Evolutionary conservation across 2,329 filamentous ascomycete genomes (phyloP).

Genomic region (Saccharata proteae): DNA sequence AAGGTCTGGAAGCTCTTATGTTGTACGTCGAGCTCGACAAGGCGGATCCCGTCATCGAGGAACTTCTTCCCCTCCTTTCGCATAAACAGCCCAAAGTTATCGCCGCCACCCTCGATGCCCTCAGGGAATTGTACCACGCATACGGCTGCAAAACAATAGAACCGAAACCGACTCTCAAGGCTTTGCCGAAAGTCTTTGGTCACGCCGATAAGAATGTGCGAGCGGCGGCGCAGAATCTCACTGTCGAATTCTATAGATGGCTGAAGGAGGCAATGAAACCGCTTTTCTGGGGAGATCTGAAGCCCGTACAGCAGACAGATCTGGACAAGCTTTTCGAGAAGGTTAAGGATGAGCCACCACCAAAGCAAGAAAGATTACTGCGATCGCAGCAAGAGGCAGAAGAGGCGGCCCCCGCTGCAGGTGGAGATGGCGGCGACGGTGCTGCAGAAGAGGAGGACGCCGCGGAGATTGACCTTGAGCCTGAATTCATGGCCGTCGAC

Average conservation of each 20-base stretch:
- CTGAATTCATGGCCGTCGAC: slow-evolving; percentile 68
- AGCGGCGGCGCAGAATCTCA: slow-evolving; percentile 80
- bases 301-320: slow-evolving; percentile 89
- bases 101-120: slow-evolving; percentile 58
- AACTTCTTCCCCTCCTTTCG: slow-evolving; percentile 68
- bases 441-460: slow-evolving; percentile 49
- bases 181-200: slow-evolving; percentile 79
- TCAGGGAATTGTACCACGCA: slow-evolving; percentile 79
- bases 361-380: slow-evolving; percentile 82
- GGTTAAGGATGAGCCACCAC: slow-evolving; percentile 71
- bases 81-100: slow-evolving; percentile 90
- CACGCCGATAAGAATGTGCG: slow-evolving; percentile 98
- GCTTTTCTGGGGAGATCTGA: slow-evolving; percentile 91
- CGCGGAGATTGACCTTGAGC: slow-evolving; percentile 57
- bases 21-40: slow-evolving; percentile 85
- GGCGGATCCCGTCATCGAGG: slow-evolving; percentile 75
- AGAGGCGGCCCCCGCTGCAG: slow-evolving; percentile 53
- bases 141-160: slow-evolving; percentile 92
- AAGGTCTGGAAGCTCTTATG: slow-evolving; percentile 72
- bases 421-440: slow-evolving; percentile 35
- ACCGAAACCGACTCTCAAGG: slow-evolving; percentile 81
- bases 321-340: slow-evolving; percentile 90
- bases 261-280: slow-evolving; percentile 96
- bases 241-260: slow-evolving; percentile 94
- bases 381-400: slow-evolving; percentile 79